Base-by-base conservation (phyloP, 2,329 filamentous ascomycete species). In the Exophiala xenobiotica region DNA sequence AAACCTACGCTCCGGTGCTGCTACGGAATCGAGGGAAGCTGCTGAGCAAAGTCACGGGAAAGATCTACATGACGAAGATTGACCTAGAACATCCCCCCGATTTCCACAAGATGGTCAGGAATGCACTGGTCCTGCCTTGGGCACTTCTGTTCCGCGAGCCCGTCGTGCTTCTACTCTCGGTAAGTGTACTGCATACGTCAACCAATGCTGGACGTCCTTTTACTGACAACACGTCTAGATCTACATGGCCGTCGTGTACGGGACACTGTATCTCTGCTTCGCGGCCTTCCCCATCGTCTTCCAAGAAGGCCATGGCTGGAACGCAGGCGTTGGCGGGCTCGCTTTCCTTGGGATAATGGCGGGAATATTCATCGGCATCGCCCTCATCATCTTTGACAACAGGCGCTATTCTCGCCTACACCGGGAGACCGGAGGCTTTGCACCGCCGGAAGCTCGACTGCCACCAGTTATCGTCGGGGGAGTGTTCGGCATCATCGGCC, bases 211-310 rank as follows among this genome's bases (percentile, higher is more conserved):
- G 69, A 80, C 27, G 71, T 76, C 49, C 45, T 69, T 73, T 4
- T 78, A 78, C 48, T 71, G 74, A 18, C 71, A 75, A 6, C 67
- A 78, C 23, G 78, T 77, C 54, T 26, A 57, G 54, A 54, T 43
- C 12, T 57, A 57, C 48, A 81, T 87, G 58, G 79, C 87, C 1
- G 74, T 95, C 33, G 82, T 95, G 26, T 96, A 96, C n/a, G 58
- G 63, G n/a, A 79, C 76, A 0, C 63, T 81, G 4, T 82, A 80
- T 63, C 71, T 80, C 63, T 74, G 82, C 64, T 82, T 83, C 57
- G 75, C 76, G n/a, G 78, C 79, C 9, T 82, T 82, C 65, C 80
- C 81, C 3, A 82, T 88, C 61, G 83, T 88, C 29, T 89, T 83
- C 67, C 76, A 84, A 61, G 60, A 76, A 54, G 62, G 72, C 31